Base-by-base conservation (phyloP, 768 basidiomycete genomes). In the Russula brevipes region DNA sequence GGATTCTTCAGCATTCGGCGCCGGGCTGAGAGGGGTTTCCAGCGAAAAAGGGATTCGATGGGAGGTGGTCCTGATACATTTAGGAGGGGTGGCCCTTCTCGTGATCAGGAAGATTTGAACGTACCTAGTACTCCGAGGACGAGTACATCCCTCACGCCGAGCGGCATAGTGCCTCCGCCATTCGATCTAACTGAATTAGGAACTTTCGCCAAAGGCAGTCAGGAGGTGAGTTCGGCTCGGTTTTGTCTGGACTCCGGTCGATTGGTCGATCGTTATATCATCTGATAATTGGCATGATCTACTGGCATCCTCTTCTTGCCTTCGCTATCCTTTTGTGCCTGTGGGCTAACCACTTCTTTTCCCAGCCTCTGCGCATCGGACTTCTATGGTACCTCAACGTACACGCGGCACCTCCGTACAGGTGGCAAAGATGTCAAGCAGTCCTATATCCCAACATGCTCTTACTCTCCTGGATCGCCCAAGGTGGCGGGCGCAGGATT, bases 371-470 rank as follows among this genome's bases (percentile, higher is more conserved):
- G 12, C 87, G 91, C 61, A 88, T 91, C 45, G 94, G 94, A 14
- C 77, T 86, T 14, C 75, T 97, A 0, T 96, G 91, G 88, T 97
- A 94, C 71, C 83, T 97, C 58, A 96, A 97, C 60, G 94, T 96
- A 0, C 94, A 97, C 70, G 87, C 88, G 0, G 71, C 82, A 4
- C 84, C 87, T 24, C 89, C 89, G 0, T 94, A 86, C 73, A 76
- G 80, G 63, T 92, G 89, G 90, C 84, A 86, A 75, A 81, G 91
- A 65, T 94, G 85, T 70, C 89, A 90, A 71, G 92, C 87, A 0
- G 78, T 91, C 51, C 78, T 90, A 1, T 95, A 89, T 70, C 91
- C 85, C n/a, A 84, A 90, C 66, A 86, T 89, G 76, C 79, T 97
- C 2, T 76, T 94, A 2, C 79, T 97, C 3, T 91, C 89, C 10